Percentiles rank a stretch among this genome's conserved stretches.
Evolutionary conservation across 495 filamentous ascomycete genomes (phyloP).

Genomic region (Aspergillus baeticus): DNA sequence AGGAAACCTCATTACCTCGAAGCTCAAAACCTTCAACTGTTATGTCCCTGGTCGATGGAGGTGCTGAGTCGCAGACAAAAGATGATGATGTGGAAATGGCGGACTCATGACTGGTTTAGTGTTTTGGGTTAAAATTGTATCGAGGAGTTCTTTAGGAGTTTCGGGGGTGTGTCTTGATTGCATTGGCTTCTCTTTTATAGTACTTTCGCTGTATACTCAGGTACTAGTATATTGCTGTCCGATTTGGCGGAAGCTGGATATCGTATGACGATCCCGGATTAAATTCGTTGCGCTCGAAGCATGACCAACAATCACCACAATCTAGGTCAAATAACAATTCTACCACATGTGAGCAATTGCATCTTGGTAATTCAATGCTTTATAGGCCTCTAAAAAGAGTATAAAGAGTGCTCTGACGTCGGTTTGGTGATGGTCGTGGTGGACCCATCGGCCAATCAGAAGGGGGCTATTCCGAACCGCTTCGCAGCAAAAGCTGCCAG

Average conservation of each 20-base stretch:
- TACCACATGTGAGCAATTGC: too few relatives aligned
- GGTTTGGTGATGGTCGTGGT: slow-evolving; percentile 1
- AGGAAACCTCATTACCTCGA: slow-evolving; percentile 19
- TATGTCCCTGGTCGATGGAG: slow-evolving; percentile 40
- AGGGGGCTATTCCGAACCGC: slow-evolving; percentile 43
- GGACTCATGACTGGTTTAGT: slow-evolving; percentile 25
- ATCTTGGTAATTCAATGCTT: too few relatives aligned
- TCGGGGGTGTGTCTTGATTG: not conserved
- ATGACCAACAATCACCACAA: too few relatives aligned
- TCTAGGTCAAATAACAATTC: too few relatives aligned
- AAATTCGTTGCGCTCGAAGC: too few relatives aligned
- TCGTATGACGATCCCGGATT: not conserved
- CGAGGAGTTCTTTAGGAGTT: slow-evolving; percentile 28
- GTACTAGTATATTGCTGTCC: not conserved
- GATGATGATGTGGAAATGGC: slow-evolving; percentile 47
- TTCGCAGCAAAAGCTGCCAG: slow-evolving; percentile 40
- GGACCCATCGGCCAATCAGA: slow-evolving; percentile 42
- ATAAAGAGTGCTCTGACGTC: not conserved
- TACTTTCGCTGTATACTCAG: not conserved
- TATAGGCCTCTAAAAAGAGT: not conserved
- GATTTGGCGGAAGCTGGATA: not conserved
- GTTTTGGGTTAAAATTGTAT: slow-evolving; percentile 16
- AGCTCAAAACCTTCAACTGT: slow-evolving; percentile 33
- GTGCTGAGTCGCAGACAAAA: slow-evolving; percentile 22
- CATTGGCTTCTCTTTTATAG: slow-evolving; percentile 7